phyloP scores from a whole-genome alignment of 331 rosid species.

The Malus hybrid region DNA sequence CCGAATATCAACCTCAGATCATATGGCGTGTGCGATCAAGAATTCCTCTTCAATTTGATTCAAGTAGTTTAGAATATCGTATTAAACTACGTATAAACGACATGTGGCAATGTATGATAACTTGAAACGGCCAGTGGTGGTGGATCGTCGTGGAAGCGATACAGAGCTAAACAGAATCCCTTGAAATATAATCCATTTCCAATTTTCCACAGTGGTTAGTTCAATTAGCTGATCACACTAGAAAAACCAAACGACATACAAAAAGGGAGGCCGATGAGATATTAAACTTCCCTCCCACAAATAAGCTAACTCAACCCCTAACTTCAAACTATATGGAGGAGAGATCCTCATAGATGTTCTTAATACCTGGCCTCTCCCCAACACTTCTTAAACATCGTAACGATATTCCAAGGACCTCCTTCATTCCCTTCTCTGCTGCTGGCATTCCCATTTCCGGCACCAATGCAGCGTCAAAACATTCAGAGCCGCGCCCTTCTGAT shows the following conservation, averaged over 20 bases:
- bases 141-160: conserved; percentile 6
- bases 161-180: conserved; percentile 8
- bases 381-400: conserved; percentile 67
- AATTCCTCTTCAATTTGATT: neutral
- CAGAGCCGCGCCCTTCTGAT: conserved; percentile 79
- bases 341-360: conserved; percentile 90
- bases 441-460: conserved; percentile 55
- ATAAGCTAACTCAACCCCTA: conserved; percentile 17
- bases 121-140: neutral
- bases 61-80: neutral
- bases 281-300: conserved; percentile 45
- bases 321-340: conserved; percentile 61
- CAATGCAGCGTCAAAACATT: conserved; percentile 73
- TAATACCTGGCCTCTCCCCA: conserved; percentile 91
- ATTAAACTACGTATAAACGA: no score
- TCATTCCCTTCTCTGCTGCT: conserved; percentile 80
- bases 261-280: conserved; percentile 64
- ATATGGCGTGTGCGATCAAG: no score
- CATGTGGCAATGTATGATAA: neutral
- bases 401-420: conserved; percentile 83
- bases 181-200: conserved; percentile 28
- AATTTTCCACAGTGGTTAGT: conserved; percentile 33
- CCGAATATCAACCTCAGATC: no score
- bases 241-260: conserved; percentile 26
- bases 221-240: conserved; percentile 27